A percentile compares a stretch with the other conserved stretches of the same genome.
phyloP scores from a whole-genome alignment of 305 asterid genomes.

The Withania somnifera region DNA sequence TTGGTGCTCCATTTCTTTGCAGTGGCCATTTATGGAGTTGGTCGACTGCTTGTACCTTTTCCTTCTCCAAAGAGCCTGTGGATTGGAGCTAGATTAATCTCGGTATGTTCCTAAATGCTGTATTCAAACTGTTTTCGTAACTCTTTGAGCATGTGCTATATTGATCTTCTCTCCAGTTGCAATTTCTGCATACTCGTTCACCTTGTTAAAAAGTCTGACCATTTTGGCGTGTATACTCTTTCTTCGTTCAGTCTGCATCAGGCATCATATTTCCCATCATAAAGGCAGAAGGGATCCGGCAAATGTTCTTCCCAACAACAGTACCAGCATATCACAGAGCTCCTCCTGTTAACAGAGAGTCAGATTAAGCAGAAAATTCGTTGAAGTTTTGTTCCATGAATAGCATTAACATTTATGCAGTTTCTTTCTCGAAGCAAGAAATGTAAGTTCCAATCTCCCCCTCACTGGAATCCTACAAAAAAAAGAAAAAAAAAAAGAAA shows the following conservation, averaged over 20 bases:
- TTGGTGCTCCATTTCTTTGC: conserved; percentile 38
- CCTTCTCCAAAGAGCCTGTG: conserved; percentile 37
- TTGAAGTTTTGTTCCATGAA: background rate
- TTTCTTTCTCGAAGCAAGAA: background rate
- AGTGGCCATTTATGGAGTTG: conserved; percentile 36
- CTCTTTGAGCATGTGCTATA: background rate
- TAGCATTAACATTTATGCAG: background rate
- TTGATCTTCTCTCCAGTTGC: background rate
- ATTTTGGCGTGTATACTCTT: background rate
- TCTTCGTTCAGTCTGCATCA: conserved; percentile 42
- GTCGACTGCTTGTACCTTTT: conserved; percentile 36
- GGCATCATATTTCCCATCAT: conserved; percentile 77
- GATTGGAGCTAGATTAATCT: conserved; percentile 36
- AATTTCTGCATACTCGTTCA: background rate
- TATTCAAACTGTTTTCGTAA: background rate
- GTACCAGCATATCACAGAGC: conserved; percentile 64
- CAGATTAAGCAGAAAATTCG: background rate
- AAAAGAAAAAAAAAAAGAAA: no score
- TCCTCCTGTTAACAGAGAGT: conserved; percentile 22
- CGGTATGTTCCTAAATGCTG: conserved; percentile 12
- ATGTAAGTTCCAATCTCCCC: background rate
- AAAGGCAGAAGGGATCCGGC: conserved; percentile 65
- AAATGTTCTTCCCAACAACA: conserved; percentile 77
- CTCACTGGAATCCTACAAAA: background rate
- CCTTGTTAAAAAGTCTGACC: background rate